Evolutionary conservation across 352 stramenopile genomes (phyloP), one percentile per base, ranked within the genome.

Genomic region (Phytopythium vexans): DNA sequence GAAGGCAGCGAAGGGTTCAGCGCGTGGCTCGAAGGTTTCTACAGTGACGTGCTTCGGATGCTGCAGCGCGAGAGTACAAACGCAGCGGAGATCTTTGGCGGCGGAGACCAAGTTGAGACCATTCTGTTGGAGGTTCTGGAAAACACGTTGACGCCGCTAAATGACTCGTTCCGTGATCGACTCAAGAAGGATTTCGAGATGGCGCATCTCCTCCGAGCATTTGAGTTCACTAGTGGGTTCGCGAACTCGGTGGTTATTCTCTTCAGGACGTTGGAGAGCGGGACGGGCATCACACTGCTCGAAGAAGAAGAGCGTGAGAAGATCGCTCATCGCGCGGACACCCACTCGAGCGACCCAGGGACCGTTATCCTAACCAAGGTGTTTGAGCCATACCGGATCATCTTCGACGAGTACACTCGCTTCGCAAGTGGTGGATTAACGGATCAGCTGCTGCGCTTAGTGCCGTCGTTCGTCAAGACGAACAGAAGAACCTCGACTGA

Each of bases 21-120:
- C 4, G 43, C 11, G 6, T 89, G 78, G 77, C 62, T 91, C 3
- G 68, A 79, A 6, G 56, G 33, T 0, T 91, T 91, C 15, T 91
- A 88, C 52, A 50, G 10, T 10, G 60, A 88, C 34, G 68, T 88
- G 41, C 37, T 78, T 14, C 59, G 55, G 4, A 79, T 88, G 74
- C 51, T 92, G 27, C 67, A 83, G 57, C 68, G 64, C 3, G 82
- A 92, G 51, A 74, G 52, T 27, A 54, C 61, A 10, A 62, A 75
- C 41, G 60, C 62, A 4, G 56, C 41, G 14, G 72, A 83, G 34
- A 63, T 92, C 36, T 92, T 89, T 54, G 70, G 70, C 1, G 6
- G 43, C 0, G 9, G 36, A 12, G 54, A 69, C 7, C 47, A 43
- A n/a, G 47, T 68, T 8, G 15, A 58, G 8, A 21, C 11, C 40